Evolutionary conservation across 1,284 basidiomycete species (phyloP).

Genomic region (Papiliotrema nemorosa): DNA sequence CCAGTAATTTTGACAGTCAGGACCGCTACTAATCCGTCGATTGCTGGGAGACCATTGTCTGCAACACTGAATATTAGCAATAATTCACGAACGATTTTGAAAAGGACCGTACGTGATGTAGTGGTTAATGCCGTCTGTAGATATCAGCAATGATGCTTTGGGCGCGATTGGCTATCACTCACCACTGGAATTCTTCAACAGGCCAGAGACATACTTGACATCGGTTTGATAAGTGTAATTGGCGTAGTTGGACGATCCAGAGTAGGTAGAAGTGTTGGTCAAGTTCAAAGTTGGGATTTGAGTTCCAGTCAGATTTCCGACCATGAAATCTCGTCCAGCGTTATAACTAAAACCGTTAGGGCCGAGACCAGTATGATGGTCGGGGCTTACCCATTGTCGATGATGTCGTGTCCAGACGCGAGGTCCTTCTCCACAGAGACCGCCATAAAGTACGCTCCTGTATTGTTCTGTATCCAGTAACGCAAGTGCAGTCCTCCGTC

Average conservation of each 20-base stretch:
- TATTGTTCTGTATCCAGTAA: slow-evolving; percentile 79
- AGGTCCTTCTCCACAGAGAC: slow-evolving; percentile 69
- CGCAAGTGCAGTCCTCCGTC: slow-evolving; percentile 86
- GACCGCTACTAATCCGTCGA: slow-evolving; percentile 82
- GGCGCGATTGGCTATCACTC: background rate
- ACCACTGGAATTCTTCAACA: slow-evolving; percentile 63
- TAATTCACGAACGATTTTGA: background rate
- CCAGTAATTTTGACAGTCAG: slow-evolving; percentile 66
- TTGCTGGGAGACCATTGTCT: slow-evolving; percentile 59
- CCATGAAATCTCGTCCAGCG: slow-evolving; percentile 66
- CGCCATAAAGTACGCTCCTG: slow-evolving; percentile 74
- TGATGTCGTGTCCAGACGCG: slow-evolving; percentile 58
- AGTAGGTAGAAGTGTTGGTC: slow-evolving; percentile 55
- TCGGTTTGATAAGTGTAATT: slow-evolving; percentile 68
- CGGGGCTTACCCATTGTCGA: slow-evolving; percentile 56
- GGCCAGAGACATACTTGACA: slow-evolving; percentile 64
- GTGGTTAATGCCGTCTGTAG: slow-evolving; percentile 68
- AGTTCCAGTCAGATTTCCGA: slow-evolving; percentile 69
- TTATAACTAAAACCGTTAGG: slow-evolving; percentile 52
- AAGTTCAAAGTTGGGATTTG: slow-evolving; percentile 57
- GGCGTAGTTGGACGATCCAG: slow-evolving; percentile 32
- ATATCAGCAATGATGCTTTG: background rate
- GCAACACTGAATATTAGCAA: slow-evolving; percentile 51
- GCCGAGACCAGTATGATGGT: background rate
- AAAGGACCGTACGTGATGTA: slow-evolving; percentile 49